Base-by-base conservation (phyloP, 1,139 yeast species). In the Blastobotrys malaysiensis region DNA sequence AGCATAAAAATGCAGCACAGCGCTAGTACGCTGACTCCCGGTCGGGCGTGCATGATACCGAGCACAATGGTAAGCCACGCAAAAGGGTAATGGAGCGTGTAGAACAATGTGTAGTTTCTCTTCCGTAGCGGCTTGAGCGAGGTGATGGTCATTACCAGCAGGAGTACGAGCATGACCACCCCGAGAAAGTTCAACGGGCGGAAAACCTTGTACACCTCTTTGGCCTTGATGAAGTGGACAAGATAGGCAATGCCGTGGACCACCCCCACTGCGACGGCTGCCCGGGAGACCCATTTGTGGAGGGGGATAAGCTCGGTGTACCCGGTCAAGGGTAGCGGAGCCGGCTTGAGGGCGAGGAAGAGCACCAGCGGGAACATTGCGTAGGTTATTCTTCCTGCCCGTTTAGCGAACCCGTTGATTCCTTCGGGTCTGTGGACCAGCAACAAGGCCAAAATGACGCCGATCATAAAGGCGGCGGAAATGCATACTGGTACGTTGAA, bases 241-340 rank as follows among this genome's bases (percentile, higher is more conserved):
- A 77, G 54, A 69, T 74, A 88, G n/a, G 82, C 83, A 27, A 76
- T 56, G 0, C 86, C 77, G 64, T 90, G 98, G 9, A 80, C 49
- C 0, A 77, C 49, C 0, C 81, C 80, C 45, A 81, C 70, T 0
- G 77, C 60, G 0, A 86, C 75, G 3, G 86, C 79, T 1, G 84
- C 57, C 59, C 97, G 73, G 1, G 95, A 84, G 0, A 86, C 68
- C 96, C 96, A 88, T 67, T 88, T 88, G 69, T 90, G 97, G 13
- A 87, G 64, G 11, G 74, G 74, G 5, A 88, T 63, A 13, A 83
- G 68, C 45, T 79, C 75, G 55, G 87, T 69, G 62, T 88, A 88
- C 53, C 77, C 73, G 11, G 81, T 79, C 18, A 75, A 68, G 1
- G 82, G 80, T 51, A 82, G 65, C 13, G 82, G 80, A 1, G 82